Conservation (phyloP, 805 yeast species). For the Saccharomycopsis capsularis region DNA sequence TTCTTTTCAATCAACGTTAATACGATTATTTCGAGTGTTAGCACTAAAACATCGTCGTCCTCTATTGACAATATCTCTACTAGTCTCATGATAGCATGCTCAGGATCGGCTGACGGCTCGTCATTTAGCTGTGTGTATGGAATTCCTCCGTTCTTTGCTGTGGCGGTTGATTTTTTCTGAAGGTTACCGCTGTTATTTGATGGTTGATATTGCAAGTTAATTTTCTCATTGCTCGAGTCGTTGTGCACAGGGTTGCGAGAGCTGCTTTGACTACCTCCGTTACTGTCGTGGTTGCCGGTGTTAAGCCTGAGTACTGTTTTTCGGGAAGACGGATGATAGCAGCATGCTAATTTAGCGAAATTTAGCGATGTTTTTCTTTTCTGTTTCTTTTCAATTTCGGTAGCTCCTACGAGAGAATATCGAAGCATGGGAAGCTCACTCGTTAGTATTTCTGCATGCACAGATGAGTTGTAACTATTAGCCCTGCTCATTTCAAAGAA, state of each 20-base stretch:
- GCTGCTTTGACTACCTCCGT: conserved; percentile 3
- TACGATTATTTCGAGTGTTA: conserved; percentile 18
- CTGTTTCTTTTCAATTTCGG: conserved; percentile 12
- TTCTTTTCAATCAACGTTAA: conserved; percentile 20
- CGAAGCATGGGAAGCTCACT: conserved; percentile 17
- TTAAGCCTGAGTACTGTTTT: neutral
- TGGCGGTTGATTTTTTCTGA: too few relatives aligned
- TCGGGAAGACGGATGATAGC: neutral
- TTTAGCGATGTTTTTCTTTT: conserved; percentile 12
- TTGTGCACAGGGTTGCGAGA: too few relatives aligned
- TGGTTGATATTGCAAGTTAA: too few relatives aligned
- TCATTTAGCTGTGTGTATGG: too few relatives aligned
- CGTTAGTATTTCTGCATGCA: neutral
- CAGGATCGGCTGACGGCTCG: conserved; percentile 13
- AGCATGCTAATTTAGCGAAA: conserved; percentile 18
- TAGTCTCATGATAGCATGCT: conserved; percentile 9
- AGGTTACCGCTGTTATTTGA: too few relatives aligned
- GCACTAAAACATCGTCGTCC: conserved; percentile 15
- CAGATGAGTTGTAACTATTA: neutral
- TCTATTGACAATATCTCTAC: conserved; percentile 14
- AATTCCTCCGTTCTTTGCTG: too few relatives aligned
- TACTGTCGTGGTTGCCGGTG: neutral
- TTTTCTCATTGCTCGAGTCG: too few relatives aligned
- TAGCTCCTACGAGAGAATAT: conserved; percentile 17
- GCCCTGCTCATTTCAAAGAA: neutral